Conservation (phyloP, 2,329 filamentous ascomycete species). For the Venturia oleaginea region DNA sequence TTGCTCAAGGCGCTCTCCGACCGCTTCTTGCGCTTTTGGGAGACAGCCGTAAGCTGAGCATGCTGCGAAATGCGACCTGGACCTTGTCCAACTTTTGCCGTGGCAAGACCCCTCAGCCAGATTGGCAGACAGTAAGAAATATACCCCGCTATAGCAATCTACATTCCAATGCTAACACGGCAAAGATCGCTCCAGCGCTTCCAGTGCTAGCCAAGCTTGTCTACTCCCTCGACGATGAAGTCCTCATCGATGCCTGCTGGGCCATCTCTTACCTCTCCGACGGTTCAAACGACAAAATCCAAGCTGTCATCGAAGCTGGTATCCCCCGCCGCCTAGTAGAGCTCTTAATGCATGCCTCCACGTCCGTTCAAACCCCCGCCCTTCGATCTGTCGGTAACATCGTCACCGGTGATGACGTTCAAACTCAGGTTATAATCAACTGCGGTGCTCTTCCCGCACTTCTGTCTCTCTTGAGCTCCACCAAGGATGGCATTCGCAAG, state of each 20-base stretch:
- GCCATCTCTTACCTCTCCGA: constrained; percentile 98
- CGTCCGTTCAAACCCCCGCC: constrained; percentile 94
- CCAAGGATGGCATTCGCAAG: constrained; percentile 98
- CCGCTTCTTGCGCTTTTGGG: constrained; percentile 83
- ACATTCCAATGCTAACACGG: constrained; percentile 15
- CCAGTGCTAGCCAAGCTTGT: constrained; percentile 95
- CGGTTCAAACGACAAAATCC: constrained; percentile 97
- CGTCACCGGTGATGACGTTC: constrained; percentile 94
- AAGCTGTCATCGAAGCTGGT: constrained; percentile 95
- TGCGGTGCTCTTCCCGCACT: constrained; percentile 86
- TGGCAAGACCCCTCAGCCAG: constrained; percentile 97
- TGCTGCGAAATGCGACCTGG: constrained; percentile 98
- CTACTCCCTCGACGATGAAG: constrained; percentile 96
- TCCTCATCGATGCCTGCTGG: constrained; percentile 98
- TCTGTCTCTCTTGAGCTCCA: constrained; percentile 88
- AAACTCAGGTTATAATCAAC: constrained; percentile 99
- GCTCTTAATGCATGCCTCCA: constrained; percentile 95
- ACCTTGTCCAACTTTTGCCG: constrained; percentile 99
- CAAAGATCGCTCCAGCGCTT: constrained; percentile 83
- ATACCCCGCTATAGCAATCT: constrained; percentile 28
- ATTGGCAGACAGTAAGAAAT: constrained; percentile 75
- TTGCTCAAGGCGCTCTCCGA: constrained; percentile 82
- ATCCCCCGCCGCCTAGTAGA: constrained; percentile 95
- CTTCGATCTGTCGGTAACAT: constrained; percentile 98
- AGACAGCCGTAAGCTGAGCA: constrained; percentile 97